These are phyloP conservation scores for Colletotrichum gloeosporioides DNA, from an alignment of 2,329 filamentous ascomycete species.

Conservation along the genomic window DNA sequence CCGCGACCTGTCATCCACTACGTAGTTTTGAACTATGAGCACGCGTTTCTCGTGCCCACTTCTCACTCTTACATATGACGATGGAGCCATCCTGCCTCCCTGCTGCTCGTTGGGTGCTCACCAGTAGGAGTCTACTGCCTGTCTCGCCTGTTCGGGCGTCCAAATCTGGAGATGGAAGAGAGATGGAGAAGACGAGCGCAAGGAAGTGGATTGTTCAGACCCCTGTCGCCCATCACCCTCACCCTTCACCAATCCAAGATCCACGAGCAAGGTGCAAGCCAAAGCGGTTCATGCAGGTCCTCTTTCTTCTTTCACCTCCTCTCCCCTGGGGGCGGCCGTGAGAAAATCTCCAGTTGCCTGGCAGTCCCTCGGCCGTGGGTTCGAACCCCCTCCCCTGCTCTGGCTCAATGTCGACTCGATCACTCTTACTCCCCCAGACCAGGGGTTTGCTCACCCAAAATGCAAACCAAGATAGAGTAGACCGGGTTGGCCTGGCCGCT, in stretches of 20 bases:
- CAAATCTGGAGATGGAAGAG: background rate
- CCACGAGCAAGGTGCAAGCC: background rate
- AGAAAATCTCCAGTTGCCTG: constrained; percentile 13
- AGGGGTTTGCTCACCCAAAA: constrained; percentile 1
- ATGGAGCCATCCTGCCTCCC: constrained; percentile 13
- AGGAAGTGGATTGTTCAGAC: background rate
- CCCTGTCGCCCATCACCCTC: constrained; percentile 9
- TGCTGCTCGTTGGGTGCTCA: constrained; percentile 11
- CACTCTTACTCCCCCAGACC: background rate
- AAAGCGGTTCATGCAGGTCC: constrained; percentile 25
- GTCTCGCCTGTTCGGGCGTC: constrained; percentile 11
- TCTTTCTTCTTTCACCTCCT: constrained; percentile 17
- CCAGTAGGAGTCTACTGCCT: constrained; percentile 8
- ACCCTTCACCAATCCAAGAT: constrained; percentile 16
- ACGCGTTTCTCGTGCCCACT: background rate
- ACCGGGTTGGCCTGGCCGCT: background rate
- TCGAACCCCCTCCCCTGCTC: background rate
- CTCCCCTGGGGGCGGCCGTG: background rate
- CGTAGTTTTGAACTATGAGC: background rate
- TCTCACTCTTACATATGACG: background rate
- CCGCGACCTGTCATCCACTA: background rate
- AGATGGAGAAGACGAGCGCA: background rate
- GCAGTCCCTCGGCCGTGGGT: constrained; percentile 14
- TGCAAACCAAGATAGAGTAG: constrained; percentile 16
- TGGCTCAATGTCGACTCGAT: background rate